A percentile compares a stretch with the other conserved stretches of the same genome.
Conservation (phyloP, 805 yeast genomes). For the Sugiyamaella chiloensis region DNA sequence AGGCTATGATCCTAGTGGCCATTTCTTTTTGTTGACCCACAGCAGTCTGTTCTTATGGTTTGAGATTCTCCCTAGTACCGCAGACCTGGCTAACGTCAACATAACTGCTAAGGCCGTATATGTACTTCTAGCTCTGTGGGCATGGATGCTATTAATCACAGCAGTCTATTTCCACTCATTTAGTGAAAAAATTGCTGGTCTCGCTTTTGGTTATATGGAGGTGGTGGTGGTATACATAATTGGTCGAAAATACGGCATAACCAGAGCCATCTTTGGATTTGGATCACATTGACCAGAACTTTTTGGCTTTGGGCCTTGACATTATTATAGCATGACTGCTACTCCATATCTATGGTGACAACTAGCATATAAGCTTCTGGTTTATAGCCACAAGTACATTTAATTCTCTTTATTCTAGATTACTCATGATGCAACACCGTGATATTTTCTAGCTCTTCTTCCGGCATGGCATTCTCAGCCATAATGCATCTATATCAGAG, state of each 20-base stretch:
- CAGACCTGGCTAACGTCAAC: slow-evolving; percentile 29
- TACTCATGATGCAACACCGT: neutral
- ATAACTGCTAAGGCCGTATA: slow-evolving; percentile 13
- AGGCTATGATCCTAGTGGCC: slow-evolving; percentile 97
- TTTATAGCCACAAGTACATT: no score
- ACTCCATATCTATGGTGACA: no score
- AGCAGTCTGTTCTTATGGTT: slow-evolving; percentile 62
- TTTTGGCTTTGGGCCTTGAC: no score
- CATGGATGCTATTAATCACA: slow-evolving; percentile 85
- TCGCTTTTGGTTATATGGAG: slow-evolving; percentile 57
- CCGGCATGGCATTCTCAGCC: no score
- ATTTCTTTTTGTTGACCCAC: slow-evolving; percentile 72
- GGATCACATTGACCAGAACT: no score
- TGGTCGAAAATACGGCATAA: neutral
- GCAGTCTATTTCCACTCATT: slow-evolving; percentile 80
- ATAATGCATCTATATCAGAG: no score
- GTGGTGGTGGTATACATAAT: slow-evolving; percentile 44
- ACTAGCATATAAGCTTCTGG: no score
- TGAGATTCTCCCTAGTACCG: slow-evolving; percentile 47
- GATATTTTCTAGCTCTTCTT: neutral
- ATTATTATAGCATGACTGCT: no score
- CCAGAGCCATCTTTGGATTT: neutral
- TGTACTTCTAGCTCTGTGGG: slow-evolving; percentile 54
- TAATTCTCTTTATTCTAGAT: neutral
- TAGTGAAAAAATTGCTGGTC: slow-evolving; percentile 69